Percentiles rank a stretch among this genome's conserved stretches.
phyloP scores from a whole-genome alignment of 306 rosid species.

The Vicia villosa region DNA sequence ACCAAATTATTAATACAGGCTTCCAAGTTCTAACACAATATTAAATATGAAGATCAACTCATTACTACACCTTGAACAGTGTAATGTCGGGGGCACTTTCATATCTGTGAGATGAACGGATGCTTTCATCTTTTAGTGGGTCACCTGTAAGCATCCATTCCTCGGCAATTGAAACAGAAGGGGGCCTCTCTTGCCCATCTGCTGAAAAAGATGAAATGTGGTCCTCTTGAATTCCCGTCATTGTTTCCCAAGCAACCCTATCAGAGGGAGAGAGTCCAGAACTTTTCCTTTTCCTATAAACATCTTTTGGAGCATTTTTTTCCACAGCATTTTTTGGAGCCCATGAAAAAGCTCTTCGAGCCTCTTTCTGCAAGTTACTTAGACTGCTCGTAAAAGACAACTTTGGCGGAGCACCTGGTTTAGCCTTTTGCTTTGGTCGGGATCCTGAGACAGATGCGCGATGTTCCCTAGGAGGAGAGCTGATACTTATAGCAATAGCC shows the following conservation, averaged over 20 bases:
- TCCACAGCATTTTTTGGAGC: constrained; percentile 81
- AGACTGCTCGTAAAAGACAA: constrained; percentile 84
- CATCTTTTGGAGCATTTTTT: constrained; percentile 56
- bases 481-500: constrained; percentile 79
- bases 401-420: constrained; percentile 63
- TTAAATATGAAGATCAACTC: constrained; percentile 29
- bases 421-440: constrained; percentile 79
- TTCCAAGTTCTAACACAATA: constrained; percentile 14
- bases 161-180: constrained; percentile 83
- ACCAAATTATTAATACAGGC: neutral
- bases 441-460: constrained; percentile 79
- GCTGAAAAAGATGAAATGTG: constrained; percentile 65
- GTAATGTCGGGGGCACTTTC: constrained; percentile 95
- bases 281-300: constrained; percentile 89
- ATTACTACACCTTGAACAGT: constrained; percentile 74
- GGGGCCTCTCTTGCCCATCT: constrained; percentile 95
- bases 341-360: constrained; percentile 97
- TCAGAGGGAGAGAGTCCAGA: constrained; percentile 93
- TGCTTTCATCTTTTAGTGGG: constrained; percentile 3
- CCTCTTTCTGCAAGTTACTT: constrained; percentile 94
- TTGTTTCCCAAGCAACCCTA: constrained; percentile 96
- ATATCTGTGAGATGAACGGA: constrained; percentile 47
- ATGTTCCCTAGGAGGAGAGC: constrained; percentile 88
- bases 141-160: constrained; percentile 87
- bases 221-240: constrained; percentile 98